Percentiles rank a stretch among this genome's conserved stretches.
These are phyloP conservation scores for Cladosporium sphaerospermum DNA, from an alignment of 2,329 filamentous ascomycete species.

Conservation along the genomic window DNA sequence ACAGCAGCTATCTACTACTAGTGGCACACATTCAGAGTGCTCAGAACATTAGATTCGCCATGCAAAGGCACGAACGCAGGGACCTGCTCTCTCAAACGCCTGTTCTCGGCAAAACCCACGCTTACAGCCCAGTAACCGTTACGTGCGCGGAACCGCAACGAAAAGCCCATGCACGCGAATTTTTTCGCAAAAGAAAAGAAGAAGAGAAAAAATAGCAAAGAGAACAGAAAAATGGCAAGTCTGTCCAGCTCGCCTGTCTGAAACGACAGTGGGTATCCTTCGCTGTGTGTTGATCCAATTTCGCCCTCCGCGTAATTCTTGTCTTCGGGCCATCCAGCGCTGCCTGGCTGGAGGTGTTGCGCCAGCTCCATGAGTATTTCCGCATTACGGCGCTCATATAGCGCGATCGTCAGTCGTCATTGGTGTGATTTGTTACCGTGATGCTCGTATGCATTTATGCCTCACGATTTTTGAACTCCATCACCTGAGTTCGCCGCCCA, in stretches of 20 bases:
- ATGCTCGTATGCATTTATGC: neutral
- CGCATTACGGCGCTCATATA: neutral
- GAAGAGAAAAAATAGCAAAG: neutral
- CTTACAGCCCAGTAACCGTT: neutral
- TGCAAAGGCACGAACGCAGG: neutral
- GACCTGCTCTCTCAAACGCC: neutral
- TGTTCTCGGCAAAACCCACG: neutral
- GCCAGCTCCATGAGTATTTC: neutral
- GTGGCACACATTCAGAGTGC: neutral
- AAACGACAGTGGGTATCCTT: conserved; percentile 3
- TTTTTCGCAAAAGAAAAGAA: neutral
- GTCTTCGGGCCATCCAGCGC: neutral
- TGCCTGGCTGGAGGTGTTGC: neutral
- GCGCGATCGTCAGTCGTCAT: conserved; percentile 6
- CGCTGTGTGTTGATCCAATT: neutral
- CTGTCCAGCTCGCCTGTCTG: neutral
- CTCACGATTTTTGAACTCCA: neutral
- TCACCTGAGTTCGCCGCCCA: conserved; percentile 56
- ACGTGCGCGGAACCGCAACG: neutral
- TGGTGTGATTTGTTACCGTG: neutral
- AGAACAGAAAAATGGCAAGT: neutral
- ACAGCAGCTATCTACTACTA: conserved; percentile 8
- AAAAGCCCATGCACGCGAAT: neutral
- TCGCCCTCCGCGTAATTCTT: neutral
- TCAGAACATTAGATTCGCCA: conserved; percentile 1